phyloP scores from a whole-genome alignment of 2,329 filamentous ascomycete species.

The Zymoseptoria ardabiliae region DNA sequence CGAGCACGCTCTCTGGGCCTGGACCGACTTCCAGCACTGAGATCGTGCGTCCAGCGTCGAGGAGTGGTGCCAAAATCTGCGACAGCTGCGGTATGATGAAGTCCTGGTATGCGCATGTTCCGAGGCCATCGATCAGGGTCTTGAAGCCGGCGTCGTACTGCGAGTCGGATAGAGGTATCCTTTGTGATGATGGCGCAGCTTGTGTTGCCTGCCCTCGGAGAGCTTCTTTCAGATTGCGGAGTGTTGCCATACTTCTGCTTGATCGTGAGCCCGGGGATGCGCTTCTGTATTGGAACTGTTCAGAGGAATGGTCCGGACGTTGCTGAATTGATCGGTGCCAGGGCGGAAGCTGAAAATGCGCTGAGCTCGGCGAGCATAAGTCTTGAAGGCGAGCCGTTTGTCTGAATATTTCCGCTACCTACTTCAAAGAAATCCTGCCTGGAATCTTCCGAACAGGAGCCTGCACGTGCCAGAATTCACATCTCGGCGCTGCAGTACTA shows the following conservation, averaged over 20 bases:
- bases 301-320: no score
- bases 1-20: constrained; percentile 49
- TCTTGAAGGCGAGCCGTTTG: neutral
- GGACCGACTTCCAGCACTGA: constrained; percentile 56
- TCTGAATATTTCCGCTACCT: neutral
- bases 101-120: constrained; percentile 38
- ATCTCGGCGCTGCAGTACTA: neutral
- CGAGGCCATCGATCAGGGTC: constrained; percentile 32
- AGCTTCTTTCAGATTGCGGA: constrained; percentile 38
- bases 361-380: neutral
- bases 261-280: neutral
- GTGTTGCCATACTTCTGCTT: constrained; percentile 25
- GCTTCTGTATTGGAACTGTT: no score
- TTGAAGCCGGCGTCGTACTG: constrained; percentile 47
- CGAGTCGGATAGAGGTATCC: constrained; percentile 35
- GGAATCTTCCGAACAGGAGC: neutral
- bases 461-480: neutral
- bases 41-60: constrained; percentile 36
- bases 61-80: constrained; percentile 35
- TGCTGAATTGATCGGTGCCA: neutral
- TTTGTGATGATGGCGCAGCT: constrained; percentile 21
- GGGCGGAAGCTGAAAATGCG: neutral
- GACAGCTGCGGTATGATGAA: constrained; percentile 49
- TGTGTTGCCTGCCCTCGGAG: constrained; percentile 31
- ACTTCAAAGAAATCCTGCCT: no score